Evolutionary conservation across 2,329 filamentous ascomycete species (phyloP), one percentile per base, ranked within the genome.

Genomic region (Trichoderma atrobrunneum): DNA sequence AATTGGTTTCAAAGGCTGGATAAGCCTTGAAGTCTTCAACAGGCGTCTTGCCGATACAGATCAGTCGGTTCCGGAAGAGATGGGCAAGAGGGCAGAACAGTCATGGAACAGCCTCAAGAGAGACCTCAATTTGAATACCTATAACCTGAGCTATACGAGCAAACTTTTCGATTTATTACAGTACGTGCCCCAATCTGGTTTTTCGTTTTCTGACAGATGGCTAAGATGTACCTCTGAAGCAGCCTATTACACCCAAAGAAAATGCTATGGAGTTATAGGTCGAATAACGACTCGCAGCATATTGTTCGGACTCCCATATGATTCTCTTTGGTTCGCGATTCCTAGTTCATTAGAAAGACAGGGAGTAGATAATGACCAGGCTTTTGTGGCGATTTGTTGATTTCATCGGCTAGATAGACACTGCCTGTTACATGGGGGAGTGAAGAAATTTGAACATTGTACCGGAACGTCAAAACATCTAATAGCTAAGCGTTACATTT

Each of bases 1-100:
- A 0, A 82, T 92, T 0, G 89, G 89, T 0, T 94, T 88, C 75
- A 82, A 88, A 68, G 92, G 92, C 3, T 93, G 90, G 88, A 84
- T 93, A 61, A 92, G 90, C 76, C 87, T 92, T 75, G 92, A 94
- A 82, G 80, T 94, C n/a, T 94, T 93, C 78, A 83, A 82, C n/a
- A 79, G 76, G 54, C 81, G 75, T 18, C 67, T 80, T 1, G 71
- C 75, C 1, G 77, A 79, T 2, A 30, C 61, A 7, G 75, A 94
- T 92, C 91, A 91, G 85, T 76, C 93, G 88, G 92, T 92, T 1
- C 79, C 79, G 0, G 76, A 78, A 65, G 78, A 78, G 66, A 77
- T 94, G 90, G 92, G 75, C 83, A 91, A 78, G 80, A 86, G 78
- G 81, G 80, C 86, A 1, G 80, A 79, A 0, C 84, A 87, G 16